phyloP scores from a whole-genome alignment of 2,329 filamentous ascomycete genomes.

The Xylariaceae sp. region DNA sequence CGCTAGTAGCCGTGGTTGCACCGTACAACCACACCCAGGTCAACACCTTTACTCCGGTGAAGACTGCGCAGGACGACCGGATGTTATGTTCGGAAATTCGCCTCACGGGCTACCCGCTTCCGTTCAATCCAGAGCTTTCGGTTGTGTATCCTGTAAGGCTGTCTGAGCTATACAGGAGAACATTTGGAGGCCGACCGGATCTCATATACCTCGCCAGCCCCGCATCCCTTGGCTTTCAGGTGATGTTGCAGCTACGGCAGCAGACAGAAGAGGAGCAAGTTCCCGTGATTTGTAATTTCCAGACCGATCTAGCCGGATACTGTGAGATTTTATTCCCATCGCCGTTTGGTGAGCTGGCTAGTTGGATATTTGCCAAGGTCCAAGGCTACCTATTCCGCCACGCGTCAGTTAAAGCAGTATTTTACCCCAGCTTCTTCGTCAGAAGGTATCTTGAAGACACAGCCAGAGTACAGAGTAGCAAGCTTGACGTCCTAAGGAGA shows the following conservation, averaged over 20 bases:
- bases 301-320: slow-evolving; percentile 68
- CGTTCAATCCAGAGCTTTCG: slow-evolving; percentile 68
- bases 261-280: slow-evolving; percentile 51
- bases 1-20: slow-evolving; percentile 62
- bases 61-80: slow-evolving; percentile 29
- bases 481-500: slow-evolving; percentile 58
- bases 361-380: slow-evolving; percentile 58
- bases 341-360: slow-evolving; percentile 57
- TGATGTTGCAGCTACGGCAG: slow-evolving; percentile 65
- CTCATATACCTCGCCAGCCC: slow-evolving; percentile 67
- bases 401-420: slow-evolving; percentile 59
- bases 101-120: slow-evolving; percentile 61
- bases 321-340: slow-evolving; percentile 65
- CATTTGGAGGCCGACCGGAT: slow-evolving; percentile 58
- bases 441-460: slow-evolving; percentile 52
- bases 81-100: slow-evolving; percentile 49
- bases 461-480: slow-evolving; percentile 51
- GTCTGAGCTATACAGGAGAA: slow-evolving; percentile 55
- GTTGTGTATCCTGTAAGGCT: slow-evolving; percentile 67
- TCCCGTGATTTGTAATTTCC: slow-evolving; percentile 64
- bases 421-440: slow-evolving; percentile 65
- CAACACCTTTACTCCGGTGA: slow-evolving; percentile 49
- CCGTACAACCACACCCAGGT: slow-evolving; percentile 53
- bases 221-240: slow-evolving; percentile 66
- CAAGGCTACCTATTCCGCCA: slow-evolving; percentile 65